Percentiles rank a stretch among this genome's conserved stretches.
These are phyloP conservation scores for Inosperma sp. DNA, from an alignment of 768 basidiomycete genomes.

Conservation along the genomic window DNA sequence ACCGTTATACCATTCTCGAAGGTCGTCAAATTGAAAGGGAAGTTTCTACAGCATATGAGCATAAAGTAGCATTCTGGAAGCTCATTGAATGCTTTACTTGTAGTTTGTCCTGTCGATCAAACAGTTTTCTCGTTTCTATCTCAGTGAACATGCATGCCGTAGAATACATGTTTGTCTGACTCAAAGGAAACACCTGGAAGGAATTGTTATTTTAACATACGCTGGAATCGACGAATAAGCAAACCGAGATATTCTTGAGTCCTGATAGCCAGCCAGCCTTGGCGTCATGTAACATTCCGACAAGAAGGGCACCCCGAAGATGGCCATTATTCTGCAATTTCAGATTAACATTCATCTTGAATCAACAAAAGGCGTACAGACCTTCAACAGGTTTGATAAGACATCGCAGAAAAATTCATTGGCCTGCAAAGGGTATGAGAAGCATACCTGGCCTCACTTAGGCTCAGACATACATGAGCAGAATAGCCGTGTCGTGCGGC, in stretches of 20 bases:
- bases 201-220: not conserved
- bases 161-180: conserved; percentile 1
- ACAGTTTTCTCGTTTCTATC: not conserved
- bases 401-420: not conserved
- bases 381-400: not conserved
- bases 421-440: not conserved
- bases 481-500: not conserved
- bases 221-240: conserved; percentile 1
- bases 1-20: too few species aligned
- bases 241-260: not conserved
- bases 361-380: not conserved
- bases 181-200: conserved; percentile 5
- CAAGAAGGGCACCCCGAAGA: not conserved
- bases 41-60: too few species aligned
- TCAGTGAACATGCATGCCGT: conserved; percentile 1
- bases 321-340: not conserved
- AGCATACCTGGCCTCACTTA: not conserved
- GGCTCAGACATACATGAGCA: not conserved
- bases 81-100: too few species aligned
- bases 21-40: too few species aligned
- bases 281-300: conserved; percentile 1
- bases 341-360: not conserved
- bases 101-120: not conserved
- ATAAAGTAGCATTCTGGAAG: too few species aligned
- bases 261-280: not conserved